Percentiles rank a stretch among this genome's conserved stretches.
These are phyloP conservation scores for Phylloporus sp. DNA, from an alignment of 768 basidiomycete genomes.

Conservation along the genomic window DNA sequence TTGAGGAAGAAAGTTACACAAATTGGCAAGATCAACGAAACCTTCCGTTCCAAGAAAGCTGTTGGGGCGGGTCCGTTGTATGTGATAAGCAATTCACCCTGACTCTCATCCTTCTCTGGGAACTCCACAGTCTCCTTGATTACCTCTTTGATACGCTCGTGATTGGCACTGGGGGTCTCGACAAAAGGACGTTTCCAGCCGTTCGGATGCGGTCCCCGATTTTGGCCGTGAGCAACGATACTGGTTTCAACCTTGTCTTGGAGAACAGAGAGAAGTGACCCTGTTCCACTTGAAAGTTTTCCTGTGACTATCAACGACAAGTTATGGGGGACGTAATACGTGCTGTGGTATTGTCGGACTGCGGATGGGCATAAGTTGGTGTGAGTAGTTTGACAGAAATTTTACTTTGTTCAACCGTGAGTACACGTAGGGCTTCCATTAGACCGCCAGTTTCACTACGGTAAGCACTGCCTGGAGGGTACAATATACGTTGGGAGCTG, in stretches of 20 bases:
- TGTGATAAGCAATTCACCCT: conserved; percentile 78
- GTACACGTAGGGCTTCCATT: conserved; percentile 83
- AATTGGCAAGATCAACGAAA: conserved; percentile 20
- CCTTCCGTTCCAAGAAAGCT: conserved; percentile 70
- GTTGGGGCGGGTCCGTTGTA: conserved; percentile 77
- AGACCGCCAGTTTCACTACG: conserved; percentile 96
- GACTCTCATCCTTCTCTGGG: conserved; percentile 94
- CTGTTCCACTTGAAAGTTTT: conserved; percentile 72
- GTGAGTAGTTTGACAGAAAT: conserved; percentile 2
- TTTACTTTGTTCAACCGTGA: conserved; percentile 87
- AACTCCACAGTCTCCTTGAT: conserved; percentile 76
- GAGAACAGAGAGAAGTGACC: conserved; percentile 74
- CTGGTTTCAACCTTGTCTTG: conserved; percentile 81
- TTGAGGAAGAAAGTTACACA: conserved; percentile 1
- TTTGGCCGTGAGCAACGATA: conserved; percentile 71
- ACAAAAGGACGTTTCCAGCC: conserved; percentile 95
- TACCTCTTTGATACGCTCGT: conserved; percentile 49
- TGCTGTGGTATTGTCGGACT: conserved; percentile 88
- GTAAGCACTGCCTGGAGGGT: conserved; percentile 81
- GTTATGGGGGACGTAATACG: conserved; percentile 94
- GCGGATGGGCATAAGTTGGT: conserved; percentile 17
- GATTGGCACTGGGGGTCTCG: conserved; percentile 74
- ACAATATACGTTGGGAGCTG: conserved; percentile 77
- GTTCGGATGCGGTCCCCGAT: conserved; percentile 61
- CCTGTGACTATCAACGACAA: conserved; percentile 85